Conservation (phyloP, 805 yeast genomes). For the Monosporozyma servazzii region DNA sequence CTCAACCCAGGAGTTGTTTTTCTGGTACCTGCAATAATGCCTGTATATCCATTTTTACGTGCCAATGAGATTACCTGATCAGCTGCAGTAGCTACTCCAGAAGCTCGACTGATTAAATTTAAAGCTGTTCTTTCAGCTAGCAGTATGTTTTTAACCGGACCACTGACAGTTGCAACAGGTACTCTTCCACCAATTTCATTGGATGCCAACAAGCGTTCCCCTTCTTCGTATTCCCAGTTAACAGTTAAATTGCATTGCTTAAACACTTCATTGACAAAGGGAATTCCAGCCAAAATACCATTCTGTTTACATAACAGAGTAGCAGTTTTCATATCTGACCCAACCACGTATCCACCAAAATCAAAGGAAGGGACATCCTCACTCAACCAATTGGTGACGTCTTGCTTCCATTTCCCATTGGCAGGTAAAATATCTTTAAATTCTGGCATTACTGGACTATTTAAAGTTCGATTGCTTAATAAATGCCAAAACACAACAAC, state of each 20-base stretch:
- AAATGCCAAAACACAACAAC: neutral
- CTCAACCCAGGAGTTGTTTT: constrained; percentile 97
- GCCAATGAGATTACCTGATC: constrained; percentile 50
- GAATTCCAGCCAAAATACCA: constrained; percentile 78
- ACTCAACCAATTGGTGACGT: constrained; percentile 61
- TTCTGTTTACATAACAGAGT: constrained; percentile 70
- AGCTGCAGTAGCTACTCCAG: constrained; percentile 82
- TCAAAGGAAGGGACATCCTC: constrained; percentile 94
- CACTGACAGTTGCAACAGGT: constrained; percentile 67
- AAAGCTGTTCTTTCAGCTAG: constrained; percentile 82
- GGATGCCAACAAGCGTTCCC: constrained; percentile 43
- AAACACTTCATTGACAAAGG: constrained; percentile 82
- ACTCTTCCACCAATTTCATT: constrained; percentile 40
- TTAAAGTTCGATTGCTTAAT: neutral
- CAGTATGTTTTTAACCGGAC: constrained; percentile 71
- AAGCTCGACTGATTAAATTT: constrained; percentile 69
- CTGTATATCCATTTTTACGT: constrained; percentile 57
- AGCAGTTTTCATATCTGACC: constrained; percentile 60
- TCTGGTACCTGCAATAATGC: constrained; percentile 90
- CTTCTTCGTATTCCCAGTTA: constrained; percentile 71
- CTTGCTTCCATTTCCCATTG: constrained; percentile 73
- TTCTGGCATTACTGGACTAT: constrained; percentile 16
- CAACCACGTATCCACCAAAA: constrained; percentile 93
- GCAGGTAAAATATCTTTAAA: constrained; percentile 56
- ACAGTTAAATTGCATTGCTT: constrained; percentile 61